These are phyloP conservation scores for Trametes coccinea DNA, from an alignment of 768 basidiomycete species.

Conservation along the genomic window DNA sequence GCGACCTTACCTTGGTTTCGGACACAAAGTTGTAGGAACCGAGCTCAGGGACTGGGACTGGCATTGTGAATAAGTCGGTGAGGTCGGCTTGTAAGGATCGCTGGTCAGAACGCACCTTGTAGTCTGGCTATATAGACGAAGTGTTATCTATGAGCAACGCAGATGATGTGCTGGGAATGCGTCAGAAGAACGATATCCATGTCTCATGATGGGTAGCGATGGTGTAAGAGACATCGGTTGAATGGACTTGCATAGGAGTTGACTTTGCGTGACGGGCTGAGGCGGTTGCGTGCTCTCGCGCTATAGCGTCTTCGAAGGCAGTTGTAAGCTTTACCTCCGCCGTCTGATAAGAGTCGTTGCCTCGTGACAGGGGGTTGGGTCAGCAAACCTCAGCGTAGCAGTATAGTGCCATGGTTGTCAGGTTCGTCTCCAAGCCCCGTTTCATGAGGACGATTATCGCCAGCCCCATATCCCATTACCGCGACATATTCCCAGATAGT, in stretches of 20 bases:
- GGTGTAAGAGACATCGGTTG: background rate
- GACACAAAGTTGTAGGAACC: slow-evolving; percentile 41
- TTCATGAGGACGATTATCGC: too few relatives aligned
- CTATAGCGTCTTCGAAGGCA: background rate
- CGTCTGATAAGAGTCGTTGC: background rate
- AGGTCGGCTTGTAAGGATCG: background rate
- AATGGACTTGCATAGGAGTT: background rate
- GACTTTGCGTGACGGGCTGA: background rate
- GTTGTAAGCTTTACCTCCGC: background rate
- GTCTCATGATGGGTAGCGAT: slow-evolving; percentile 4
- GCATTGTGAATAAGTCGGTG: slow-evolving; percentile 23
- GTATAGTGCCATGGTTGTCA: too few relatives aligned
- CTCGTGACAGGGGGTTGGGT: slow-evolving; percentile 2
- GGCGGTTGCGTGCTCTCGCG: slow-evolving; percentile 14
- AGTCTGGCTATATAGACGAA: background rate
- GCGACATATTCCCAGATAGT: too few relatives aligned
- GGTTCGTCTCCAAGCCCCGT: too few relatives aligned
- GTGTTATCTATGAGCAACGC: background rate
- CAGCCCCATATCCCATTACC: too few relatives aligned
- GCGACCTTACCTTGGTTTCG: slow-evolving; percentile 39
- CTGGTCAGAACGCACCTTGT: background rate
- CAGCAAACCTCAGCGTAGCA: background rate
- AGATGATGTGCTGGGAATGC: slow-evolving; percentile 1
- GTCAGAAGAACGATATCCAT: slow-evolving; percentile 8
- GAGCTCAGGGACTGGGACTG: slow-evolving; percentile 40